Evolutionary conservation across 2,329 filamentous ascomycete species (phyloP).

Genomic region (Verticillium nonalfalfae): DNA sequence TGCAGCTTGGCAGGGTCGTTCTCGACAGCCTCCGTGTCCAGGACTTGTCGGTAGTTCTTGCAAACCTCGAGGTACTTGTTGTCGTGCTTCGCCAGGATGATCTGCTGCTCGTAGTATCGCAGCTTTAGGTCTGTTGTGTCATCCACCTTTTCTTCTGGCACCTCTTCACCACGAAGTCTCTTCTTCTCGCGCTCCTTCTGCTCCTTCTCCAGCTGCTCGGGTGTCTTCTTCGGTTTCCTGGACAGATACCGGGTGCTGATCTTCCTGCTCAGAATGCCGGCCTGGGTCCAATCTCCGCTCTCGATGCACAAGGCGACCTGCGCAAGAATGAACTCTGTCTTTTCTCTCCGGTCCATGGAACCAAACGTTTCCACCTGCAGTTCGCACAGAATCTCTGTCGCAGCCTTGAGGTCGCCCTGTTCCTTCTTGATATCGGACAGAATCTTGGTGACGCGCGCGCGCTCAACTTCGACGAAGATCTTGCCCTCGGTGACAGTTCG

Average conservation of each 20-base stretch:
- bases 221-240: conserved; percentile 83
- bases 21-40: conserved; percentile 94
- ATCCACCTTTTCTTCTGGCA: conserved; percentile 70
- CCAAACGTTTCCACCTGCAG: conserved; percentile 98
- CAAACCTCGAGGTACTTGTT: conserved; percentile 95
- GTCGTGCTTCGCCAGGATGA: conserved; percentile 91
- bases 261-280: conserved; percentile 88
- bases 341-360: conserved; percentile 94
- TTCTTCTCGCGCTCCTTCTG: conserved; percentile 84
- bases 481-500: conserved; percentile 98
- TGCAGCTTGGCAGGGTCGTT: conserved; percentile 80
- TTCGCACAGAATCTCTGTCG: conserved; percentile 91
- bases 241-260: conserved; percentile 92
- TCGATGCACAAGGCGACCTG: conserved; percentile 95
- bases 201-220: conserved; percentile 86
- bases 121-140: conserved; percentile 96
- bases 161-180: conserved; percentile 71
- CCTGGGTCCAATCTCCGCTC: conserved; percentile 93
- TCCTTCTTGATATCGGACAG: conserved; percentile 96
- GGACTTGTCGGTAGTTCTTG: conserved; percentile 95
- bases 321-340: conserved; percentile 97
- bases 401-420: conserved; percentile 85
- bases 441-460: conserved; percentile 89
- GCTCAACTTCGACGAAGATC: conserved; percentile 99
- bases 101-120: conserved; percentile 95